phyloP scores from a whole-genome alignment of 2,329 filamentous ascomycete genomes.

The Magnaporthiopsis rhizophila region DNA sequence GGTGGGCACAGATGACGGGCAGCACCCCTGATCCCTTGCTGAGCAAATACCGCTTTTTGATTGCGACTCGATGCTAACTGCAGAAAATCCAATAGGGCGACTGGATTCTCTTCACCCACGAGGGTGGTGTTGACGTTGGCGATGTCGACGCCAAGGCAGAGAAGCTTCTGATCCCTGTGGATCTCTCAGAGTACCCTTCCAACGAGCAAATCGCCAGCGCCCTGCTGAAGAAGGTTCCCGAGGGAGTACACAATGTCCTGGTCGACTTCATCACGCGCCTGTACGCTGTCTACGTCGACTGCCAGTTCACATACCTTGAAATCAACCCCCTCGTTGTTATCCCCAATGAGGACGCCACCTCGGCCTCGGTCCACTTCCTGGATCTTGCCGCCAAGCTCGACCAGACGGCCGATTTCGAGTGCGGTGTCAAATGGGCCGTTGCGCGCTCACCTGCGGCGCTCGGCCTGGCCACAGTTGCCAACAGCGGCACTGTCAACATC shows the following conservation, averaged over 20 bases:
- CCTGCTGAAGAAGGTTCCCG: slow-evolving; percentile 86
- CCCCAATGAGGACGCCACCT: slow-evolving; percentile 85
- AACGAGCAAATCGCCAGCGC: slow-evolving; percentile 84
- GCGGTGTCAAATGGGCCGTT: slow-evolving; percentile 97
- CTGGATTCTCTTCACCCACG: slow-evolving; percentile 99
- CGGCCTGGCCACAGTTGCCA: slow-evolving; percentile 64
- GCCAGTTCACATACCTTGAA: slow-evolving; percentile 99
- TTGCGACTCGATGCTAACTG: neutral
- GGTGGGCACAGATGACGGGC: neutral
- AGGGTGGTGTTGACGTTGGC: slow-evolving; percentile 98
- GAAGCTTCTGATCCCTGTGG: slow-evolving; percentile 96
- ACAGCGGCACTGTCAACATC: slow-evolving; percentile 74
- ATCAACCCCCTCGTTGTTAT: slow-evolving; percentile 99
- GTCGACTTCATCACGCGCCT: slow-evolving; percentile 98
- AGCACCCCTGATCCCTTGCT: neutral
- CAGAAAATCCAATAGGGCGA: slow-evolving; percentile 61
- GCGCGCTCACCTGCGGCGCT: slow-evolving; percentile 85
- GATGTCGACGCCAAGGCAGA: slow-evolving; percentile 98
- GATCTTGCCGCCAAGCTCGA: slow-evolving; percentile 98
- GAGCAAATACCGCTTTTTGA: neutral
- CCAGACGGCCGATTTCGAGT: slow-evolving; percentile 99
- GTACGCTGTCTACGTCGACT: slow-evolving; percentile 98
- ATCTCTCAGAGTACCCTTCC: slow-evolving; percentile 88
- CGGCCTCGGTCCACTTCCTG: slow-evolving; percentile 92
- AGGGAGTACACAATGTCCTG: slow-evolving; percentile 94